Conservation (phyloP, 129 eudicot genomes). For the Mikania micrantha region DNA sequence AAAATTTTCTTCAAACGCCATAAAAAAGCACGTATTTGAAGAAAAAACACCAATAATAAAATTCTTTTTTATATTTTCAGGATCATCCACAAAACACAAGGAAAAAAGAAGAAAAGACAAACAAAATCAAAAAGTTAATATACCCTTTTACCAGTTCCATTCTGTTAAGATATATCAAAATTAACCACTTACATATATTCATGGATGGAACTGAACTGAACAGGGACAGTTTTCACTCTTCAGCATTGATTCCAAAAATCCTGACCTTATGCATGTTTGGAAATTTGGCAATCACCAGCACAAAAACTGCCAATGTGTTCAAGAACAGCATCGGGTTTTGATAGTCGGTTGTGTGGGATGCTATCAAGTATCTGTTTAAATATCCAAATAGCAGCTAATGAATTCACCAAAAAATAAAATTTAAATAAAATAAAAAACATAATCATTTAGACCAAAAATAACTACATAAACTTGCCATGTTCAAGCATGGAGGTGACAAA, state of each 20-base stretch:
- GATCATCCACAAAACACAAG: conserved; percentile 27
- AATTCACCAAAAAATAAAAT: not conserved
- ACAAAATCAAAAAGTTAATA: conserved; percentile 14
- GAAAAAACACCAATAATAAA: conserved; percentile 4
- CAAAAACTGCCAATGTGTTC: conserved; percentile 78
- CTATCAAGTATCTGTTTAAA: conserved; percentile 72
- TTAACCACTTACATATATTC: conserved; percentile 29
- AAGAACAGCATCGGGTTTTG: conserved; percentile 82
- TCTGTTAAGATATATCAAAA: conserved; percentile 32
- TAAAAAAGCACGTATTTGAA: not conserved
- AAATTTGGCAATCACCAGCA: conserved; percentile 85
- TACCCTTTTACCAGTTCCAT: conserved; percentile 32
- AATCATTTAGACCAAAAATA: not conserved
- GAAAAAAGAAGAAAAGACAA: not conserved
- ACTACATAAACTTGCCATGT: not conserved
- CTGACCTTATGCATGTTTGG: conserved; percentile 96
- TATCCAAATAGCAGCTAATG: conserved; percentile 6
- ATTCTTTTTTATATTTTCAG: conserved; percentile 13
- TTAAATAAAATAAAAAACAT: no score
- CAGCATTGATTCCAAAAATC: conserved; percentile 88
- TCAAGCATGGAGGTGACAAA: not conserved
- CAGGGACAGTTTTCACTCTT: conserved; percentile 34
- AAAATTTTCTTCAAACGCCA: not conserved
- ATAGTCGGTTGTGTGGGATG: conserved; percentile 90
- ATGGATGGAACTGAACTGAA: conserved; percentile 14